Conservation (phyloP, 192 early-diverging fungal species). For the Glomus cerebriforme region DNA sequence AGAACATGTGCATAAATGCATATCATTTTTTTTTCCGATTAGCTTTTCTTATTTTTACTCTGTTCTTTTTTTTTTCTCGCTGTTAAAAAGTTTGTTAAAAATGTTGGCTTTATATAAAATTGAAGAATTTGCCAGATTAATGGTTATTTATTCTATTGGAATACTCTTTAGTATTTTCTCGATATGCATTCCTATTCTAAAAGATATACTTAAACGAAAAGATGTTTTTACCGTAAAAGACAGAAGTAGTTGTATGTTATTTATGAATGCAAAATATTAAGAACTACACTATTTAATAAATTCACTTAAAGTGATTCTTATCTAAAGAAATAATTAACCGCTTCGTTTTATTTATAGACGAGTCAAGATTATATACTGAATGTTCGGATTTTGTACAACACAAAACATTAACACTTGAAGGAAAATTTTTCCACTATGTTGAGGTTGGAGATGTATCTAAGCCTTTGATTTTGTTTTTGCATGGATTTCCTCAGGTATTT, state of each 20-base stretch:
- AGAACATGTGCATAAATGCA: background rate
- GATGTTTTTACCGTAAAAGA: background rate
- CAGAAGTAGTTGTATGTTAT: background rate
- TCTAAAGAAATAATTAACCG: too few relatives aligned
- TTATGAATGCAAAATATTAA: background rate
- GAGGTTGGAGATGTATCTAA: slow-evolving; percentile 28
- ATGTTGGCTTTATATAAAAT: background rate
- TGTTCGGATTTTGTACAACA: slow-evolving; percentile 27
- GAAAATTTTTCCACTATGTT: slow-evolving; percentile 32
- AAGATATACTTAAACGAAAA: background rate
- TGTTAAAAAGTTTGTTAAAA: too few relatives aligned
- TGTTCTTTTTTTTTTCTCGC: background rate
- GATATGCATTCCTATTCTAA: background rate
- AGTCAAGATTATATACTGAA: slow-evolving; percentile 22
- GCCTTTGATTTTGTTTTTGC: slow-evolving; percentile 32
- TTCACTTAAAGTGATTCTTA: background rate
- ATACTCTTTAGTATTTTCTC: background rate
- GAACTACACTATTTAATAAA: background rate
- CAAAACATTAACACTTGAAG: slow-evolving; percentile 18
- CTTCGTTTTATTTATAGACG: background rate
- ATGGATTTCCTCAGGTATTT: slow-evolving; percentile 35
- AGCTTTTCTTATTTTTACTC: background rate
- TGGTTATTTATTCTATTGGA: background rate
- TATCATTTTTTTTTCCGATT: background rate
- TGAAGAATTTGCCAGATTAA: background rate